A percentile compares a stretch with the other conserved stretches of the same genome.
These are phyloP conservation scores for Breynia disticha DNA, from an alignment of 441 rosid genomes.

Conservation along the genomic window DNA sequence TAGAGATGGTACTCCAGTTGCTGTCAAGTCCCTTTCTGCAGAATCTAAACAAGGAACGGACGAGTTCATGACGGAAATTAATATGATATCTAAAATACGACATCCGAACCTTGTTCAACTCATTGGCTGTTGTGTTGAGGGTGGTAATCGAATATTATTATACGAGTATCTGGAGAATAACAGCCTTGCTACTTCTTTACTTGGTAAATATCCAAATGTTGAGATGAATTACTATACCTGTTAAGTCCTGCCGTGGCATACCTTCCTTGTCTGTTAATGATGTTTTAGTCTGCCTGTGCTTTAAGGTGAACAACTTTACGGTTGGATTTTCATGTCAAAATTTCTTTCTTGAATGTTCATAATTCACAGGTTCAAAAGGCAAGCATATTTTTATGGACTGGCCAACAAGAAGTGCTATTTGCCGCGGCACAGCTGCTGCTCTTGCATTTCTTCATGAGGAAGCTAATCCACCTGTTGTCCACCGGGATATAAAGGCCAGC, in stretches of 20 bases:
- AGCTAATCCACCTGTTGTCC: slow-evolving; percentile 54
- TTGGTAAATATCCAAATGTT: slow-evolving; percentile 28
- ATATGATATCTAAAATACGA: slow-evolving; percentile 35
- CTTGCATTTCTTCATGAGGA: slow-evolving; percentile 42
- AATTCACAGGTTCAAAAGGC: slow-evolving; percentile 42
- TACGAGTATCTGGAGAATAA: slow-evolving; percentile 66
- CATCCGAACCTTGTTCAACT: slow-evolving; percentile 68
- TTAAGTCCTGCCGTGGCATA: no score
- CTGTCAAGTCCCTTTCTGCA: slow-evolving; percentile 51
- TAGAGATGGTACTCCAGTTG: slow-evolving; percentile 48
- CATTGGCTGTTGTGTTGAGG: slow-evolving; percentile 61
- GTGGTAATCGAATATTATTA: slow-evolving; percentile 38
- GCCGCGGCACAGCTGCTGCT: slow-evolving; percentile 59
- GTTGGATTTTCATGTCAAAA: no score
- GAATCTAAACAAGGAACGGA: slow-evolving; percentile 58
- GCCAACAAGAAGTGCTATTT: slow-evolving; percentile 53
- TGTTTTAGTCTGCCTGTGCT: no score
- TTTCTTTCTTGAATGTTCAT: slow-evolving; percentile 1
- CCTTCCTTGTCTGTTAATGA: no score
- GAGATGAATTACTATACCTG: not conserved
- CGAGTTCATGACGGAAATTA: slow-evolving; percentile 60
- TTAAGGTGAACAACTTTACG: no score
- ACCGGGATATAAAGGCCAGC: slow-evolving; percentile 73
- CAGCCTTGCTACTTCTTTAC: slow-evolving; percentile 55
- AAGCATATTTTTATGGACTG: slow-evolving; percentile 41